phyloP scores from a whole-genome alignment of 1,284 basidiomycete genomes.

The Caloboletus inedulis region DNA sequence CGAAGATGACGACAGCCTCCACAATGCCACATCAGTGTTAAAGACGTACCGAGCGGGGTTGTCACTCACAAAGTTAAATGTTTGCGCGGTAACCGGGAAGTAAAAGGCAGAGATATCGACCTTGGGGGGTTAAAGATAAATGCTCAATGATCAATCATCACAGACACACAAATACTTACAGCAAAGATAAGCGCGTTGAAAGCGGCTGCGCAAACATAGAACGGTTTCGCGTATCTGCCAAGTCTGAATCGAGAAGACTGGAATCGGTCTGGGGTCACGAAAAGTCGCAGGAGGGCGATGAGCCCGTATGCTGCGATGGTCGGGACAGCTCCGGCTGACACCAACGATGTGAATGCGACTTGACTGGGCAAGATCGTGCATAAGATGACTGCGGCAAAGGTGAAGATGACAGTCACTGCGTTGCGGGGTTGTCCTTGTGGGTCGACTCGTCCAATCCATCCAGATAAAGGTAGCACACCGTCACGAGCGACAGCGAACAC shows the following conservation, averaged over 20 bases:
- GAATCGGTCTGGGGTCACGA: slow-evolving; percentile 74
- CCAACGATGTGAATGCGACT: slow-evolving; percentile 82
- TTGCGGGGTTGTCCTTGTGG: slow-evolving; percentile 69
- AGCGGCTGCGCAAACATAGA: slow-evolving; percentile 62
- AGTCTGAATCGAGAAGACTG: slow-evolving; percentile 67
- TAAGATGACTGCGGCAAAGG: slow-evolving; percentile 67
- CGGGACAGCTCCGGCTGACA: slow-evolving; percentile 77
- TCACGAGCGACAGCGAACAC: slow-evolving; percentile 87
- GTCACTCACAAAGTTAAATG: slow-evolving; percentile 74
- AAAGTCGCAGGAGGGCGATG: slow-evolving; percentile 68
- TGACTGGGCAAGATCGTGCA: slow-evolving; percentile 83
- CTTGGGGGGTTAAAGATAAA: slow-evolving; percentile 36
- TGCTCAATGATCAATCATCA: background rate
- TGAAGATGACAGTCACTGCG: slow-evolving; percentile 77
- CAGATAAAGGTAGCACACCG: slow-evolving; percentile 77
- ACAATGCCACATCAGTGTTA: slow-evolving; percentile 15
- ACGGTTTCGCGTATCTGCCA: slow-evolving; percentile 60
- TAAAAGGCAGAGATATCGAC: slow-evolving; percentile 78
- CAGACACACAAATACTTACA: slow-evolving; percentile 40
- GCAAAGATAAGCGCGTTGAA: slow-evolving; percentile 75
- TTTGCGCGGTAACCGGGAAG: slow-evolving; percentile 70
- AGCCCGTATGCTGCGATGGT: slow-evolving; percentile 82
- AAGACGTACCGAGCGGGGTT: background rate
- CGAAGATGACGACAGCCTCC: slow-evolving; percentile 75
- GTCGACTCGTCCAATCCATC: slow-evolving; percentile 77